These are phyloP conservation scores for Scheffersomyces illinoinensis DNA, from an alignment of 1,139 yeast species.

Conservation along the genomic window DNA sequence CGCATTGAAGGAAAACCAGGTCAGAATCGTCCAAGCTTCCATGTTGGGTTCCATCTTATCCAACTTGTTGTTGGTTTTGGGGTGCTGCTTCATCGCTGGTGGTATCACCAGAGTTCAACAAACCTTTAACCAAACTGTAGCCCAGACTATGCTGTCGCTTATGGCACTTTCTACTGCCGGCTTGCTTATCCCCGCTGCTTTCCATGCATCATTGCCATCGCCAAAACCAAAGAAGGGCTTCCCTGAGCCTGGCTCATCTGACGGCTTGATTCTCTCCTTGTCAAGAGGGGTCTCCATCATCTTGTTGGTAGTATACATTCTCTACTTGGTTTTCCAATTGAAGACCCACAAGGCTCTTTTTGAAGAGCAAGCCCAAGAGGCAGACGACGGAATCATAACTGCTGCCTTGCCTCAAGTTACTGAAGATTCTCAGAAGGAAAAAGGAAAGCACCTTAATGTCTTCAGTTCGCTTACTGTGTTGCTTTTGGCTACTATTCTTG, in stretches of 20 bases:
- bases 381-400: slow-evolving; percentile 38
- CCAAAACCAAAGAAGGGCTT: slow-evolving; percentile 31
- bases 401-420: slow-evolving; percentile 31
- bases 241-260: slow-evolving; percentile 43
- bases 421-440: slow-evolving; percentile 26
- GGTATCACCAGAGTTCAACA: slow-evolving; percentile 87
- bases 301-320: slow-evolving; percentile 71
- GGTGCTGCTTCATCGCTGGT: slow-evolving; percentile 94
- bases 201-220: slow-evolving; percentile 76
- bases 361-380: slow-evolving; percentile 41
- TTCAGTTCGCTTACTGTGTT: slow-evolving; percentile 49
- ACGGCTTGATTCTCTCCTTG: slow-evolving; percentile 62
- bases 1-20: slow-evolving; percentile 82
- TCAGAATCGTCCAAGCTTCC: slow-evolving; percentile 92
- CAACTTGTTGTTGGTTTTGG: slow-evolving; percentile 82
- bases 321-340: slow-evolving; percentile 84
- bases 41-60: slow-evolving; percentile 94
- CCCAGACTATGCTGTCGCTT: slow-evolving; percentile 94
- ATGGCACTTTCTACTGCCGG: slow-evolving; percentile 91
- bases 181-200: slow-evolving; percentile 91
- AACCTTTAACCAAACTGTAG: slow-evolving; percentile 90
- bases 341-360: slow-evolving; percentile 71
- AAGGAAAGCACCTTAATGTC: slow-evolving; percentile 38
- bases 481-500: slow-evolving; percentile 69
- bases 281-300: slow-evolving; percentile 88